A percentile compares a stretch with the other conserved stretches of the same genome.
These are phyloP conservation scores for Sarocladium kiliense DNA, from an alignment of 2,329 filamentous ascomycete species.

Conservation along the genomic window DNA sequence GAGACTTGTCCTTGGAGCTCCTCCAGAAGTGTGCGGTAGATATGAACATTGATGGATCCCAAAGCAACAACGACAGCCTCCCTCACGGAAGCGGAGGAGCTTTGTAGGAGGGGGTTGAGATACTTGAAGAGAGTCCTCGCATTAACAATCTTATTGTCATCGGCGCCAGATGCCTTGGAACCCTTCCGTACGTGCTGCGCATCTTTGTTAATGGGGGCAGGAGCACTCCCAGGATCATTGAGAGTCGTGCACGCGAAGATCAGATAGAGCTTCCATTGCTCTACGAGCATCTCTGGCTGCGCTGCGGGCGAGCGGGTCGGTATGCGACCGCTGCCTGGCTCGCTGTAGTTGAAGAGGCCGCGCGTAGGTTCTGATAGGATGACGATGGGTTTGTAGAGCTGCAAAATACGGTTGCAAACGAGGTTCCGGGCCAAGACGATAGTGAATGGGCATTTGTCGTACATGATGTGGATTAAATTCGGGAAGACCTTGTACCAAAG, in stretches of 20 bases:
- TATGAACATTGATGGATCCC: slow-evolving; percentile 90
- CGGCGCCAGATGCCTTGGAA: slow-evolving; percentile 62
- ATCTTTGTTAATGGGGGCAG: slow-evolving; percentile 36
- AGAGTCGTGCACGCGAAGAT: slow-evolving; percentile 96
- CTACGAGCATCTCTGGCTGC: slow-evolving; percentile 81
- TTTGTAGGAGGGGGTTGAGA: slow-evolving; percentile 80
- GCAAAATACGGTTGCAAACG: slow-evolving; percentile 84
- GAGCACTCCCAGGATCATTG: slow-evolving; percentile 67
- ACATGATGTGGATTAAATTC: slow-evolving; percentile 85
- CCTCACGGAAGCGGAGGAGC: slow-evolving; percentile 72
- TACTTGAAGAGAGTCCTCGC: slow-evolving; percentile 87
- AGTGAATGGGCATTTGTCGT: slow-evolving; percentile 85
- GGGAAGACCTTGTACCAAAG: slow-evolving; percentile 98
- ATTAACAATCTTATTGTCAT: slow-evolving; percentile 68
- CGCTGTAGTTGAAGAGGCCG: slow-evolving; percentile 59
- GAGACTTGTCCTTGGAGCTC: slow-evolving; percentile 82
- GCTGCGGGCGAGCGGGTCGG: slow-evolving; percentile 57
- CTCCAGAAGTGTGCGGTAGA: slow-evolving; percentile 86
- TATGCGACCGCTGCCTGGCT: slow-evolving; percentile 48
- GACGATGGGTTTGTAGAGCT: slow-evolving; percentile 85
- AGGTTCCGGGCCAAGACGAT: slow-evolving; percentile 87
- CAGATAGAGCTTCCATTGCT: slow-evolving; percentile 97
- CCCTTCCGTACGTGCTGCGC: slow-evolving; percentile 75
- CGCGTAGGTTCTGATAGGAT: slow-evolving; percentile 69
- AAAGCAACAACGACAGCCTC: slow-evolving; percentile 88